A percentile compares a stretch with the other conserved stretches of the same genome.
Conservation (phyloP, 202 grass and related monocot genomes). For the Panicum virgatum region DNA sequence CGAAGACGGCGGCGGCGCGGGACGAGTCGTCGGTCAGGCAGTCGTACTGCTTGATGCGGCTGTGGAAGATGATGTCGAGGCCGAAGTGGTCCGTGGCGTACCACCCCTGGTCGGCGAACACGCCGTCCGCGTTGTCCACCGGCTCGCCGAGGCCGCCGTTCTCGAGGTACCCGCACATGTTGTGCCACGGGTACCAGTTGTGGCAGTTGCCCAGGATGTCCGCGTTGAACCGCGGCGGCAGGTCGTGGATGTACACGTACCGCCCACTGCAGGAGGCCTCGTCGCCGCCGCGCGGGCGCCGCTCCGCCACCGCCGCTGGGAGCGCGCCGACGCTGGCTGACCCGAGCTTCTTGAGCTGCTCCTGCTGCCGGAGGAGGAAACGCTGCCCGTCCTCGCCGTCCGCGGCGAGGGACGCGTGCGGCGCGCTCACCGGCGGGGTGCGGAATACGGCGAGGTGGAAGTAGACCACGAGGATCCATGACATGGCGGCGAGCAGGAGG, state of each 20-base stretch:
- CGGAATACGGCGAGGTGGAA: constrained; percentile 60
- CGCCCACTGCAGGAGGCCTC: constrained; percentile 47
- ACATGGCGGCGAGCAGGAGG: constrained; percentile 54
- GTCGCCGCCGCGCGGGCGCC: neutral
- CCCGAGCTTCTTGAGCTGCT: constrained; percentile 28
- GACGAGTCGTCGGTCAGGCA: constrained; percentile 81
- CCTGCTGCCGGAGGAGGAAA: constrained; percentile 12
- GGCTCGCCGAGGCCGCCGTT: constrained; percentile 66
- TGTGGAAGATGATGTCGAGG: constrained; percentile 81
- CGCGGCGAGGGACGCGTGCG: constrained; percentile 3
- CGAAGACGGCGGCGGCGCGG: constrained; percentile 60
- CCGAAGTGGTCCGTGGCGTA: constrained; percentile 86
- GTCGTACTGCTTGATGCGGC: constrained; percentile 65
- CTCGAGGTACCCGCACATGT: constrained; percentile 78
- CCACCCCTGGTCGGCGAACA: constrained; percentile 65
- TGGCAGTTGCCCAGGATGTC: constrained; percentile 61
- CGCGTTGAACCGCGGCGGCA: constrained; percentile 70
- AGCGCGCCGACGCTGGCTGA: constrained; percentile 4
- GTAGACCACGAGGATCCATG: constrained; percentile 74
- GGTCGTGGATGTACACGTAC: constrained; percentile 83
- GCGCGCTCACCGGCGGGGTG: constrained; percentile 6
- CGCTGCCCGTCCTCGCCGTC: neutral
- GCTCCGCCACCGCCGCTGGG: constrained; percentile 16
- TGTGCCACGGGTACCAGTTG: constrained; percentile 55
- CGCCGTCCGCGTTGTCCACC: constrained; percentile 49